These are phyloP conservation scores for Podaxis sp. DNA, from an alignment of 768 basidiomycete species.

Conservation along the genomic window DNA sequence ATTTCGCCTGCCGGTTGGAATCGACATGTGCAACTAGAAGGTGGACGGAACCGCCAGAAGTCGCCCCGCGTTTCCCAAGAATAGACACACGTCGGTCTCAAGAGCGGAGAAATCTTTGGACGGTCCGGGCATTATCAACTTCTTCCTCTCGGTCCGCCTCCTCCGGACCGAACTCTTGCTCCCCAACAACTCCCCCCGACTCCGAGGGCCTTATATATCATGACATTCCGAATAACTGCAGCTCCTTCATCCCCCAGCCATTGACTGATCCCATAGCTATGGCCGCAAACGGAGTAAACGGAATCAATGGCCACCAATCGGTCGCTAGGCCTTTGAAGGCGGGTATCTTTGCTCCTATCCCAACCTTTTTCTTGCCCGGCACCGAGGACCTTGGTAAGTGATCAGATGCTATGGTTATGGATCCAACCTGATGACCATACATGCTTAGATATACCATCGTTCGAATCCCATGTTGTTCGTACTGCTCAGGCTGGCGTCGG, in stretches of 20 bases:
- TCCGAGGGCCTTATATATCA: conserved; percentile 15
- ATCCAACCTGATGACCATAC: background rate
- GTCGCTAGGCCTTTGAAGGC: conserved; percentile 59
- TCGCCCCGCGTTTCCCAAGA: background rate
- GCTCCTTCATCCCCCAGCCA: conserved; percentile 19
- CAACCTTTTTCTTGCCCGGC: conserved; percentile 75
- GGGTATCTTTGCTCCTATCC: conserved; percentile 85
- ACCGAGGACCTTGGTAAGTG: conserved; percentile 81
- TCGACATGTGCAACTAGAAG: background rate
- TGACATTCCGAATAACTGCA: conserved; percentile 15
- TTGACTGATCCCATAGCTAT: conserved; percentile 29
- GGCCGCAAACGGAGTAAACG: conserved; percentile 40
- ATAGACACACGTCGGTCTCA: background rate
- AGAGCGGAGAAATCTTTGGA: conserved; percentile 9
- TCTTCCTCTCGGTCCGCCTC: conserved; percentile 24
- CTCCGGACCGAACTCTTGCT: conserved; percentile 22
- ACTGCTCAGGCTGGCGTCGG: conserved; percentile 67
- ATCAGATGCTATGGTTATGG: conserved; percentile 4
- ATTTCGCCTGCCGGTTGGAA: background rate
- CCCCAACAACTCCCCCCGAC: conserved; percentile 7
- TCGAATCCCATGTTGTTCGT: conserved; percentile 65
- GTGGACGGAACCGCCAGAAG: background rate
- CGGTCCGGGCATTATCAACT: conserved; percentile 26
- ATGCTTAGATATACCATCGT: conserved; percentile 57
- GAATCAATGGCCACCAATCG: conserved; percentile 26